Conservation (phyloP, 1,139 yeast species). For the Kodamaea sp. region DNA sequence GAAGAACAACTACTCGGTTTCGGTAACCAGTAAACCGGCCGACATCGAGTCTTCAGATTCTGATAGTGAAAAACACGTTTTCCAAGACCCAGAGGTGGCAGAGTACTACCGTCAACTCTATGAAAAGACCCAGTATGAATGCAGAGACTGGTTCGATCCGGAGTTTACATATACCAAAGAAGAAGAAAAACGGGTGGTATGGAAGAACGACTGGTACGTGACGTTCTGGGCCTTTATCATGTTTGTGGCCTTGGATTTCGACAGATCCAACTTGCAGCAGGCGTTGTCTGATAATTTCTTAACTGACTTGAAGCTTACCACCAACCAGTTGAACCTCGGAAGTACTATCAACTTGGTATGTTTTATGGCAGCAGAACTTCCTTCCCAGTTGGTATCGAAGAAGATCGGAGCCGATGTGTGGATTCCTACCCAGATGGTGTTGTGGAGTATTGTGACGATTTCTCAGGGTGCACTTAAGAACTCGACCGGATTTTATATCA, state of each 20-base stretch:
- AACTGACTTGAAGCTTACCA: slow-evolving; percentile 42
- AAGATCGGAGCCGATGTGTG: slow-evolving; percentile 54
- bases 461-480: slow-evolving; percentile 43
- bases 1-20: too few species aligned
- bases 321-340: slow-evolving; percentile 50
- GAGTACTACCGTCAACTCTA: slow-evolving; percentile 40
- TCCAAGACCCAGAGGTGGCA: slow-evolving; percentile 40
- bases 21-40: not conserved
- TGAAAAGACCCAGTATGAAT: slow-evolving; percentile 45
- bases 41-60: not conserved
- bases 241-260: slow-evolving; percentile 53
- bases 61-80: slow-evolving; percentile 8
- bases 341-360: slow-evolving; percentile 44
- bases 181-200: slow-evolving; percentile 42
- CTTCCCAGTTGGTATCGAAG: slow-evolving; percentile 56
- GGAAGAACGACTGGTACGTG: slow-evolving; percentile 47
- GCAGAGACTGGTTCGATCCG: slow-evolving; percentile 47
- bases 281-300: slow-evolving; percentile 52
- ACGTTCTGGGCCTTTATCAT: slow-evolving; percentile 48
- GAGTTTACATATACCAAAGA: slow-evolving; percentile 43
- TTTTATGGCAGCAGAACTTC: slow-evolving; percentile 55
- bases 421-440: slow-evolving; percentile 51
- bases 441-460: slow-evolving; percentile 53
- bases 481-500: slow-evolving; percentile 22
- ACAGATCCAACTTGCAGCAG: slow-evolving; percentile 50